Evolutionary conservation across 768 basidiomycete species (phyloP).

Genomic region (Leucogyrophana mollusca): DNA sequence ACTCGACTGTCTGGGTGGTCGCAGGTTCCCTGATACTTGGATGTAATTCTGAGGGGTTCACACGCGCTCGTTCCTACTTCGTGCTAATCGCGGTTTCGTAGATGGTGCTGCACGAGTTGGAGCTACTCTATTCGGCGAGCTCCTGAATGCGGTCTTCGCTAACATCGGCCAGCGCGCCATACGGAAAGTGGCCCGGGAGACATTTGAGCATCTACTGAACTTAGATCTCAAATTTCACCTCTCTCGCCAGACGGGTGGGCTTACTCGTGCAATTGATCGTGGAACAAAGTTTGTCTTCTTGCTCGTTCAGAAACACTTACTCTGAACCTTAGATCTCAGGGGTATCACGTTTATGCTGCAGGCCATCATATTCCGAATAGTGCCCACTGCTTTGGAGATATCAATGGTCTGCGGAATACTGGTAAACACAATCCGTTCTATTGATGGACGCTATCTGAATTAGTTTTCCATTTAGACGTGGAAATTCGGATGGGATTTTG

Average conservation of each 20-base stretch:
- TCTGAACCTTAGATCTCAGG: no score
- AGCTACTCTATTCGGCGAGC: constrained; percentile 86
- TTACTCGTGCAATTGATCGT: constrained; percentile 94
- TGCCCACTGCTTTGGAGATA: constrained; percentile 95
- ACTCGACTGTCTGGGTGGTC: constrained; percentile 85
- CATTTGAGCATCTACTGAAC: constrained; percentile 89
- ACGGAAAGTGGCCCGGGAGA: constrained; percentile 91
- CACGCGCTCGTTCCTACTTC: not conserved
- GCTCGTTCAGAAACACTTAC: no score
- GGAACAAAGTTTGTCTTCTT: constrained; percentile 79
- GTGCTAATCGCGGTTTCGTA: constrained; percentile 28
- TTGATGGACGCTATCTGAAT: constrained; percentile 2
- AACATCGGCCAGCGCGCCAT: constrained; percentile 94
- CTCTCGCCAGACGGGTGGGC: constrained; percentile 89
- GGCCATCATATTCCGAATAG: constrained; percentile 91
- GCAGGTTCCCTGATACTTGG: constrained; percentile 89
- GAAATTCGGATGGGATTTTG: constrained; percentile 98
- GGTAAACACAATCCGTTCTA: constrained; percentile 45
- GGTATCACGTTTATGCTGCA: constrained; percentile 95
- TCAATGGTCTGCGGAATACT: constrained; percentile 96
- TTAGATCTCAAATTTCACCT: constrained; percentile 93
- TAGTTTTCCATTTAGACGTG: constrained; percentile 61
- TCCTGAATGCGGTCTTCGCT: constrained; percentile 95
- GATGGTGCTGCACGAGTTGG: constrained; percentile 91
- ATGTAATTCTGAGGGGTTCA: constrained; percentile 54